phyloP scores from a whole-genome alignment of 148 eudicot species.

The Salicornia ramosissima region DNA sequence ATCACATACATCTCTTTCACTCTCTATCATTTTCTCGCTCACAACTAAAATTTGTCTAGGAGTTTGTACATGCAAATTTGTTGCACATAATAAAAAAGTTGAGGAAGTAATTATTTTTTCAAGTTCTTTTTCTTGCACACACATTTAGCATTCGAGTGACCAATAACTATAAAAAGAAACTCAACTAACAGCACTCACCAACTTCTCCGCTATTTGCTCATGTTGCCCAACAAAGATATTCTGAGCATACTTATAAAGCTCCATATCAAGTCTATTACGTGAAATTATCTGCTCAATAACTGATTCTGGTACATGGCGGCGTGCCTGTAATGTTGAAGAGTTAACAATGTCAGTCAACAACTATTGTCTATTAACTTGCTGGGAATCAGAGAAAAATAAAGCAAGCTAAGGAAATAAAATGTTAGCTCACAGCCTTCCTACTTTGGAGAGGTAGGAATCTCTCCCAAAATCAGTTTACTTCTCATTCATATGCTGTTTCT shows the following conservation, averaged over 20 bases:
- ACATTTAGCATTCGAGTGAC: neutral
- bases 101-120: neutral
- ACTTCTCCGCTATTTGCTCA: conserved; percentile 33
- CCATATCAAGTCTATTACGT: conserved; percentile 74
- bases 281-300: conserved; percentile 56
- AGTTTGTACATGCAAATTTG: neutral
- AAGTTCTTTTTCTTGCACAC: neutral
- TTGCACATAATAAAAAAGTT: neutral
- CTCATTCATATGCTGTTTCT: too few species aligned
- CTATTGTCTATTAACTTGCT: neutral
- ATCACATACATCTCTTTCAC: too few species aligned
- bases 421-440: too few species aligned
- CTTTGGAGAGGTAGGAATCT: too few species aligned
- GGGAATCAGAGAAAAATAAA: neutral
- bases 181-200: conserved; percentile 32
- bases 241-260: conserved; percentile 76
- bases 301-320: conserved; percentile 52
- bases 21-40: too few species aligned
- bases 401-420: too few species aligned
- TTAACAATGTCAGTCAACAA: conserved; percentile 3
- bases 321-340: conserved; percentile 46
- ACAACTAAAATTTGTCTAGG: too few species aligned
- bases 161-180: neutral
- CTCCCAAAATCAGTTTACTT: too few species aligned
- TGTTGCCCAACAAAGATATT: conserved; percentile 56